phyloP scores from a whole-genome alignment of 2,329 filamentous ascomycete genomes.

The Boeremia lycopersici region DNA sequence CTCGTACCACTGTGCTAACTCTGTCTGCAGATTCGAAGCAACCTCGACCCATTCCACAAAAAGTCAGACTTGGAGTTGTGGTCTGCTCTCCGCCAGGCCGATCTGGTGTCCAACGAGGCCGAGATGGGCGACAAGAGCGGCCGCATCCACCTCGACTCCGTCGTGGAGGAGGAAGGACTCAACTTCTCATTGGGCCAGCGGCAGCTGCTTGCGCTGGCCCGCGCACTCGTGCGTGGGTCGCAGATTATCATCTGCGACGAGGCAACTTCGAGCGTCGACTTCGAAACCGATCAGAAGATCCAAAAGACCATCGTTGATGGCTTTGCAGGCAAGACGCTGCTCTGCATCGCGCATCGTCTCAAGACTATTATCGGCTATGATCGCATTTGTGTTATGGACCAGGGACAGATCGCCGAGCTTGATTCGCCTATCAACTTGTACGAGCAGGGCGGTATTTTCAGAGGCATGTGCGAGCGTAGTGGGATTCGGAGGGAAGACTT shows the following conservation, averaged over 20 bases:
- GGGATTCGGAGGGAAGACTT: slow-evolving; percentile 69
- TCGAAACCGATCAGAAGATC: slow-evolving; percentile 83
- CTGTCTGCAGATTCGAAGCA: slow-evolving; percentile 64
- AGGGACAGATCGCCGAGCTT: slow-evolving; percentile 84
- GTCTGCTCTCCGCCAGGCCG: slow-evolving; percentile 77
- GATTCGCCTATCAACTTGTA: slow-evolving; percentile 78
- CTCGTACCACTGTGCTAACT: neutral
- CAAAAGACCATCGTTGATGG: slow-evolving; percentile 84
- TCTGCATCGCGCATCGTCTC: slow-evolving; percentile 91
- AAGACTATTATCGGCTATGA: slow-evolving; percentile 95
- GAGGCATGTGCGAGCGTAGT: slow-evolving; percentile 86
- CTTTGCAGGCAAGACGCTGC: slow-evolving; percentile 83
- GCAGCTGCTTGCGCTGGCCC: slow-evolving; percentile 80
- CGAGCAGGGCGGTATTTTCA: slow-evolving; percentile 77
- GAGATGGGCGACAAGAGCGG: slow-evolving; percentile 53
- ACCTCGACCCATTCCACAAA: slow-evolving; percentile 81
- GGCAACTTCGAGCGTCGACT: slow-evolving; percentile 86
- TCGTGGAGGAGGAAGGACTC: slow-evolving; percentile 93
- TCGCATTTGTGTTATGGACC: slow-evolving; percentile 95
- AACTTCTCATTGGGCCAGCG: slow-evolving; percentile 96
- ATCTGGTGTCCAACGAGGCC: slow-evolving; percentile 64
- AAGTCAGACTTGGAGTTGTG: slow-evolving; percentile 79
- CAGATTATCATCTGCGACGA: slow-evolving; percentile 98
- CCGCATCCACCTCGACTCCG: slow-evolving; percentile 80
- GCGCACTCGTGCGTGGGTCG: slow-evolving; percentile 83